Conservation (phyloP, 1,284 basidiomycete species). For the Sporisorium graminicola region DNA sequence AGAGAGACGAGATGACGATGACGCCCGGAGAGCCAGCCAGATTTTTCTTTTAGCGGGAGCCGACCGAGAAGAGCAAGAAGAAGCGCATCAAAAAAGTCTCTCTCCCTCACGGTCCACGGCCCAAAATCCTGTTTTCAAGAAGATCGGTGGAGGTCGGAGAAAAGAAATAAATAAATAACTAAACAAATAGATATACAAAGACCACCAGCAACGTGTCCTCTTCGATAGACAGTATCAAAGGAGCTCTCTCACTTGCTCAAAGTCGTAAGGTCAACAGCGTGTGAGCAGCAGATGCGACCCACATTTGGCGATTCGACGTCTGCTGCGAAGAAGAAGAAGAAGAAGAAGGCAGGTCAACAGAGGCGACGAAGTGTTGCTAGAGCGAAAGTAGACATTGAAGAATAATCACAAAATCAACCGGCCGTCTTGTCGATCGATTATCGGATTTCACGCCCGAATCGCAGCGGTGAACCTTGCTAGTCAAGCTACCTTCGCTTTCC, state of each 20-base stretch:
- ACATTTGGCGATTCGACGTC: not conserved
- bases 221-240: not conserved
- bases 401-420: not conserved
- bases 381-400: not conserved
- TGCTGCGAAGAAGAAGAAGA: not conserved
- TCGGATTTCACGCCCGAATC: constrained; percentile 37
- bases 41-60: constrained; percentile 10
- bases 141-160: constrained; percentile 25
- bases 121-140: not conserved
- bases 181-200: constrained; percentile 1
- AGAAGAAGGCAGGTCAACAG: too few species aligned
- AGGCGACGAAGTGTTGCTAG: too few species aligned
- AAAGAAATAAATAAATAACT: not conserved
- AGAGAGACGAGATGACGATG: constrained; percentile 3
- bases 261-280: not conserved
- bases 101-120: not conserved
- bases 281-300: not conserved
- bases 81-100: not conserved
- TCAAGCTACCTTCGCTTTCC: too few species aligned
- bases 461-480: not conserved
- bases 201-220: not conserved
- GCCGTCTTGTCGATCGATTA: constrained; percentile 26
- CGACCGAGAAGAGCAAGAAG: constrained; percentile 13
- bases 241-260: not conserved
- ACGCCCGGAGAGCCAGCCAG: constrained; percentile 1